phyloP scores from a whole-genome alignment of 805 yeast genomes.

The Yamadazyma kitorensis region DNA sequence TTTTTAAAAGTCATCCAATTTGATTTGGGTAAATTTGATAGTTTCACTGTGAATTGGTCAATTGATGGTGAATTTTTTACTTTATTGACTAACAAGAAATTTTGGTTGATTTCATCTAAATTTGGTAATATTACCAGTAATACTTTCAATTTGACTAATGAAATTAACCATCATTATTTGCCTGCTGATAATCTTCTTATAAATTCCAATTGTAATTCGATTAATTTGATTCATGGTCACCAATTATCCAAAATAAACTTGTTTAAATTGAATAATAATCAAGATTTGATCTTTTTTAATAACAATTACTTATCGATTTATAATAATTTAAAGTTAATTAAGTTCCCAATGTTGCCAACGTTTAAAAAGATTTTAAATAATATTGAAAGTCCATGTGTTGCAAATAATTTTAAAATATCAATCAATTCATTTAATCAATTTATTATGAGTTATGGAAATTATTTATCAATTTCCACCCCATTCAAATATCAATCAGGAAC shows the following conservation, averaged over 20 bases:
- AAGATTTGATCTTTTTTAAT: constrained; percentile 20
- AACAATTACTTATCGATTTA: constrained; percentile 25
- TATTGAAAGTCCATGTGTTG: constrained; percentile 18
- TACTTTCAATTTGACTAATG: constrained; percentile 21
- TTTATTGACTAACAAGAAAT: constrained; percentile 17
- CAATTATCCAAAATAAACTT: constrained; percentile 23
- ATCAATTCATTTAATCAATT: constrained; percentile 24
- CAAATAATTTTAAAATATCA: constrained; percentile 22
- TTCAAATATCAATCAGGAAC: constrained; percentile 15
- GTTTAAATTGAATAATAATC: constrained; percentile 9
- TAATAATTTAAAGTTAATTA: constrained; percentile 16
- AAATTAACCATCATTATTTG: constrained; percentile 23
- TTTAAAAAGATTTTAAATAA: constrained; percentile 25
- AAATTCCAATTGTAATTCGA: constrained; percentile 5
- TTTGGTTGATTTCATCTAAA: constrained; percentile 32
- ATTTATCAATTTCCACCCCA: constrained; percentile 30
- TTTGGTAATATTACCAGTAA: constrained; percentile 33
- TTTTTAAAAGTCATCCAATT: constrained; percentile 12
- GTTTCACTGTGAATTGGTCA: constrained; percentile 24
- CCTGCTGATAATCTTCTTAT: constrained; percentile 19
- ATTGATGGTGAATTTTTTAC: constrained; percentile 34
- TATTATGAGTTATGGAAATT: constrained; percentile 26
- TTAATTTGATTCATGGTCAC: constrained; percentile 15
- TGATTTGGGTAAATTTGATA: constrained; percentile 1
- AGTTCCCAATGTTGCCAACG: constrained; percentile 29